Evolutionary conservation across 768 basidiomycete species (phyloP).

Genomic region (Wakefieldia striispora): DNA sequence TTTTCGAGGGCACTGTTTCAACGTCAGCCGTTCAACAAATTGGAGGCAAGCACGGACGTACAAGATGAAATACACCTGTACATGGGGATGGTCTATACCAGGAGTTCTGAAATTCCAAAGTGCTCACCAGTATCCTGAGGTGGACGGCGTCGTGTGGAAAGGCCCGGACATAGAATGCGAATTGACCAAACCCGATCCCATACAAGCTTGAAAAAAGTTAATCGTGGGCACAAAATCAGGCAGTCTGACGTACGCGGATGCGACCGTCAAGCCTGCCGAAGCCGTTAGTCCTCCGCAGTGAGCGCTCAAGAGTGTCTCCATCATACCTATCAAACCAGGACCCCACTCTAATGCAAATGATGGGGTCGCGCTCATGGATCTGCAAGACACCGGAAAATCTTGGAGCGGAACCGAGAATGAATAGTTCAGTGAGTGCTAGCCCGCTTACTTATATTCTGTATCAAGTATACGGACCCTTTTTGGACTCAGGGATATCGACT

Average conservation of each 20-base stretch:
- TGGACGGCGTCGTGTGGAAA: constrained; percentile 16
- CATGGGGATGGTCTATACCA: neutral
- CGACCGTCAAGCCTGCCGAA: constrained; percentile 18
- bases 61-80: constrained; percentile 11
- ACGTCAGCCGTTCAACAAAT: neutral
- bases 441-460: no score
- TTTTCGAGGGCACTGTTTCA: constrained; percentile 9
- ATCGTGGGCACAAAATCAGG: neutral
- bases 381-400: neutral
- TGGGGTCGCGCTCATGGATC: no score
- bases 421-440: no score
- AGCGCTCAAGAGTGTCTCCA: no score
- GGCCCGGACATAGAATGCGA: constrained; percentile 13
- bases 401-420: no score
- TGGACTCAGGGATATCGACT: constrained; percentile 37
- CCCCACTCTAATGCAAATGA: constrained; percentile 3
- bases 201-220: constrained; percentile 14
- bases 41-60: neutral
- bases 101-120: neutral
- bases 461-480: no score
- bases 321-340: constrained; percentile 20
- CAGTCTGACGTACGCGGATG: constrained; percentile 6
- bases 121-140: constrained; percentile 17
- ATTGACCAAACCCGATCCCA: constrained; percentile 17
- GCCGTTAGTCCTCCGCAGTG: constrained; percentile 1